These are phyloP conservation scores for Calycina herbarum DNA, from an alignment of 2,329 filamentous ascomycete genomes.

Conservation along the genomic window DNA sequence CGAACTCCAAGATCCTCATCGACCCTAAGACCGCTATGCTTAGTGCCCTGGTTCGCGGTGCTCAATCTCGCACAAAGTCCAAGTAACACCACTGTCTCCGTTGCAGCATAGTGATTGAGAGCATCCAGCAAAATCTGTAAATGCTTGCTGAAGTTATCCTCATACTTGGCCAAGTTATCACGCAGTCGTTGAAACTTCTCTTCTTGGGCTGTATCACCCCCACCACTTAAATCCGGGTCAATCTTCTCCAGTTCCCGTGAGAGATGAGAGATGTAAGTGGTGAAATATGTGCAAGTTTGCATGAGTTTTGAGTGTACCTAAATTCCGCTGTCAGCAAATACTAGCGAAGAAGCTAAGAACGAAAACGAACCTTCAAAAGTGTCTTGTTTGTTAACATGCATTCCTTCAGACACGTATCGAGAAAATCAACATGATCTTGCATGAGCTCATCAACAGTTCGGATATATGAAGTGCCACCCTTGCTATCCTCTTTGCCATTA, in stretches of 20 bases:
- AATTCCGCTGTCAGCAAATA: slow-evolving; percentile 56
- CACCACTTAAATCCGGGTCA: slow-evolving; percentile 72
- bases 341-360: slow-evolving; percentile 3
- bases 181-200: slow-evolving; percentile 45
- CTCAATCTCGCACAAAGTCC: slow-evolving; percentile 82
- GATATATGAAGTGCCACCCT: slow-evolving; percentile 42
- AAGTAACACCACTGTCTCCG: slow-evolving; percentile 91
- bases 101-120: slow-evolving; percentile 95
- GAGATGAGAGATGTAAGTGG: slow-evolving; percentile 83
- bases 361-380: slow-evolving; percentile 69
- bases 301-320: slow-evolving; percentile 99
- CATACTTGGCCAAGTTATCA: slow-evolving; percentile 79
- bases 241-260: slow-evolving; percentile 80
- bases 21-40: slow-evolving; percentile 59
- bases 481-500: slow-evolving; percentile 56
- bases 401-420: slow-evolving; percentile 96
- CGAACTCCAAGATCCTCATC: slow-evolving; percentile 51
- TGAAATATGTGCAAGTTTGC: slow-evolving; percentile 93
- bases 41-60: slow-evolving; percentile 75
- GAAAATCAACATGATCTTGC: slow-evolving; percentile 98
- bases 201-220: slow-evolving; percentile 45
- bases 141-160: slow-evolving; percentile 88
- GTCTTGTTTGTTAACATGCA: slow-evolving; percentile 99
- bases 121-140: slow-evolving; percentile 92
- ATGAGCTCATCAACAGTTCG: slow-evolving; percentile 95